Evolutionary conservation across 768 basidiomycete genomes (phyloP), one percentile per base, ranked within the genome.

Genomic region (Auriscalpium microsporum): DNA sequence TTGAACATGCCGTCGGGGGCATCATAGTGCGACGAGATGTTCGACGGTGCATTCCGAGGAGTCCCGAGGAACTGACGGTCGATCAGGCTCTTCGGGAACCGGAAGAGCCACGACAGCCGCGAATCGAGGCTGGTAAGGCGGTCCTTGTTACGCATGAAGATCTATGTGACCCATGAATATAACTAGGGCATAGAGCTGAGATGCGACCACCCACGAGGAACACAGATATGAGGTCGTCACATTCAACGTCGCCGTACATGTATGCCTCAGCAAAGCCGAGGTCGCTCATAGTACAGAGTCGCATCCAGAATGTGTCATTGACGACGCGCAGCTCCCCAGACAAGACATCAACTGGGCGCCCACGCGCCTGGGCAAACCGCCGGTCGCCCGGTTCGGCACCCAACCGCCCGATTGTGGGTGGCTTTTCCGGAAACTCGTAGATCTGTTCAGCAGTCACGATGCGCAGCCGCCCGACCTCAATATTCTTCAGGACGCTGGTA

Each of bases 1-100:
- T 57, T 62, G 54, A 75, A 75, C 72, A 74, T 72, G 40, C 64
- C 65, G 57, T 76, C 74, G n/a, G 71, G 71, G 33, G 72, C 67
- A 58, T 76, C 75, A 56, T 76, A 76, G 13, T 58, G 57, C 53
- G 72, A 72, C 1, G 73, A 72, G 33, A 62, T 58, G n/a, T 59
- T 57, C n/a, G 59, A 55, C 13, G 48, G 56, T 14, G 61, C 45
- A 35, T 62, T 62, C 45, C 61, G 54, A 14, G 56, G 42, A 36
- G 57, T 56, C 42, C 45, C 56, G 38, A 53, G 35, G 46, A 56
- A 58, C n/a, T 37, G 55, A 44, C 48, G 55, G 13, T 51, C 56
- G 10, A 54, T 50, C 13, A 53, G 47, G 10, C 50, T 21, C 16
- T 54, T 53, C 17, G 42, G 58, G 6, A 46, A 49, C 17, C 37